Percentiles rank a stretch among this genome's conserved stretches.
Evolutionary conservation across 1,139 yeast genomes (phyloP).

Genomic region (Pichia sp.): DNA sequence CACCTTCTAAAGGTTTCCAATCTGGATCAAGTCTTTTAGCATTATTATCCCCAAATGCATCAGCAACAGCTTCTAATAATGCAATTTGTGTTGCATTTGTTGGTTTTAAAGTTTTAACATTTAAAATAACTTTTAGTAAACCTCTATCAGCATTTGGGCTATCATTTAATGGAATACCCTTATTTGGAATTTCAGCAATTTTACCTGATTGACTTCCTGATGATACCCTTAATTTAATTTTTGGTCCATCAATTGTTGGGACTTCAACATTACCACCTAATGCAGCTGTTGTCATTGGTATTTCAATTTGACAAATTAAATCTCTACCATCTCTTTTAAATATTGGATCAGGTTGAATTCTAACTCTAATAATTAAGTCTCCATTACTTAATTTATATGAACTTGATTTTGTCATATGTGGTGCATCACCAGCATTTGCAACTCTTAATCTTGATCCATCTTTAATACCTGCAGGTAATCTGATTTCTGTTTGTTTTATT

Average conservation of each 20-base stretch:
- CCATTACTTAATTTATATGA: constrained; percentile 68
- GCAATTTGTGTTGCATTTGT: constrained; percentile 84
- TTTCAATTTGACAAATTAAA: constrained; percentile 55
- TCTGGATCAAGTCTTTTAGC: constrained; percentile 69
- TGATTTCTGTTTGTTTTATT: constrained; percentile 65
- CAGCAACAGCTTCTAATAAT: constrained; percentile 91
- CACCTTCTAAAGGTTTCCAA: constrained; percentile 41
- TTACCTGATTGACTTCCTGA: constrained; percentile 81
- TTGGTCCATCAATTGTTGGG: constrained; percentile 72
- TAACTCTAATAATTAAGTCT: constrained; percentile 76
- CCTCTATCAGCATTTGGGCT: constrained; percentile 51
- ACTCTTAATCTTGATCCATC: constrained; percentile 84
- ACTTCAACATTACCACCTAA: constrained; percentile 85
- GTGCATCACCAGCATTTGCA: constrained; percentile 89
- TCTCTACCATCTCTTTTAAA: constrained; percentile 64
- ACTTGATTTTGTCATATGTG: constrained; percentile 61
- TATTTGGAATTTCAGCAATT: constrained; percentile 69
- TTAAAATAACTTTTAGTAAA: constrained; percentile 69
- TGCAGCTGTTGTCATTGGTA: constrained; percentile 94
- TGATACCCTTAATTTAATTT: constrained; percentile 71
- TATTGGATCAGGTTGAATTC: constrained; percentile 64
- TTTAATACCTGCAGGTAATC: constrained; percentile 80
- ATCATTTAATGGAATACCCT: constrained; percentile 74
- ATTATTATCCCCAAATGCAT: constrained; percentile 68
- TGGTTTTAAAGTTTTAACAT: constrained; percentile 68